Conservation (phyloP, 75 land plant genomes). For the Selaginella moellendorffii region DNA sequence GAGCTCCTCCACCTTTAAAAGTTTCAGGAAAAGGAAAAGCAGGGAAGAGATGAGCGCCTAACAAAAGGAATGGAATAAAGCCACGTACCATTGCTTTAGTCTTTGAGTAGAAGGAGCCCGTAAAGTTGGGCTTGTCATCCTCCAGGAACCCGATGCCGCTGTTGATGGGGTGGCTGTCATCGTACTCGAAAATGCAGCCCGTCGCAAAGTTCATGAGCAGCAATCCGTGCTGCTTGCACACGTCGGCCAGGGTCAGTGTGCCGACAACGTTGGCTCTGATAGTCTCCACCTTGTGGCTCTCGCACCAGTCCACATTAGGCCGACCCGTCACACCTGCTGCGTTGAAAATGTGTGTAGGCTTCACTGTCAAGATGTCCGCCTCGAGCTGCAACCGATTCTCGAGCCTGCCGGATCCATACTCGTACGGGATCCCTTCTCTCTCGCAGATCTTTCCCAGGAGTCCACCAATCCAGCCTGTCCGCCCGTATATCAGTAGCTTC, state of each 20-base stretch:
- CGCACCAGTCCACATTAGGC: constrained; percentile 61
- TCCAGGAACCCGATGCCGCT: constrained; percentile 40
- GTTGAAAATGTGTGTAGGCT: constrained; percentile 55
- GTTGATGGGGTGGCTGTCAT: constrained; percentile 25
- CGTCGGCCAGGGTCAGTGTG: constrained; percentile 39
- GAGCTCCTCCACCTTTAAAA: constrained; percentile 9
- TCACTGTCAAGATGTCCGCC: constrained; percentile 27
- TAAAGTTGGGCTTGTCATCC: too few relatives aligned
- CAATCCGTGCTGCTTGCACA: constrained; percentile 37
- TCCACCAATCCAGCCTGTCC: constrained; percentile 48
- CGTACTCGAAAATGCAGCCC: constrained; percentile 44
- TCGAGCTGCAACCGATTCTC: constrained; percentile 32
- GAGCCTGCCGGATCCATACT: constrained; percentile 39
- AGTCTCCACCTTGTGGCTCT: constrained; percentile 46
- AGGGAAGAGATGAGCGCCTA: too few relatives aligned
- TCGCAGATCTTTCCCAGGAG: constrained; percentile 35
- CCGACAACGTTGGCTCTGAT: constrained; percentile 51
- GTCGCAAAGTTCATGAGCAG: constrained; percentile 44
- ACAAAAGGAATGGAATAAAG: too few relatives aligned
- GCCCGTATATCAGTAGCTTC: constrained; percentile 45
- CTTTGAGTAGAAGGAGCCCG: too few relatives aligned
- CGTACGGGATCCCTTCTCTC: constrained; percentile 33
- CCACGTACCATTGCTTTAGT: too few relatives aligned
- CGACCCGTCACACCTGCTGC: constrained; percentile 55
- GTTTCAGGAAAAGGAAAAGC: too few relatives aligned